Percentiles rank a stretch among this genome's conserved stretches.
Conservation (phyloP, 1,284 basidiomycete genomes). For the Ceratorhiza oryzae-sativae region DNA sequence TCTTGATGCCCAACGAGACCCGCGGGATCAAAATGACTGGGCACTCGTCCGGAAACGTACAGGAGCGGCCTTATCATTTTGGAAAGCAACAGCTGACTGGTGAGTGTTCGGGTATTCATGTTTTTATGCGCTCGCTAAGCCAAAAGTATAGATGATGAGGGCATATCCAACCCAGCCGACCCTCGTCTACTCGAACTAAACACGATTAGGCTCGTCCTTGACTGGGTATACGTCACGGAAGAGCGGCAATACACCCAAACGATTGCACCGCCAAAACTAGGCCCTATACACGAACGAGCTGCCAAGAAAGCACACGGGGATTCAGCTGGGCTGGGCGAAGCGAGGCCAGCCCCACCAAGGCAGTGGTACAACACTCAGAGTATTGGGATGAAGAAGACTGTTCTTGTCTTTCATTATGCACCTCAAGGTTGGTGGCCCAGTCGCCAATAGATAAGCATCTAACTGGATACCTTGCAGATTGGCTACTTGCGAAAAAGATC, state of each 20-base stretch:
- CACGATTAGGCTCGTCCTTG: constrained; percentile 17
- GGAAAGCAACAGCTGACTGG: constrained; percentile 32
- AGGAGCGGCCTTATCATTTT: constrained; percentile 29
- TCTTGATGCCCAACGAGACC: constrained; percentile 33
- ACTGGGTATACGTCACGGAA: constrained; percentile 33
- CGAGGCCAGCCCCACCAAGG: constrained; percentile 4
- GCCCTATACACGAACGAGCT: constrained; percentile 29
- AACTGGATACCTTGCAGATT: neutral
- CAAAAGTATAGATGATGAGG: neutral
- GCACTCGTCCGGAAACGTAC: constrained; percentile 13
- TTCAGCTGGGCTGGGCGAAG: constrained; percentile 9
- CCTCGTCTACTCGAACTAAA: constrained; percentile 29
- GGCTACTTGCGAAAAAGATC: constrained; percentile 33
- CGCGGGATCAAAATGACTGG: constrained; percentile 37
- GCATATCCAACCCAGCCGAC: constrained; percentile 14
- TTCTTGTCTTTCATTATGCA: constrained; percentile 34
- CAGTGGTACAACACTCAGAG: constrained; percentile 36
- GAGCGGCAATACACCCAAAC: constrained; percentile 15
- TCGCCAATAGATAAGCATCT: neutral
- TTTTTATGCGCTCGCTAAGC: neutral
- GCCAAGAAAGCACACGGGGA: constrained; percentile 36
- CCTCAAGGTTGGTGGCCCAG: constrained; percentile 23
- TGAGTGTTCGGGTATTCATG: neutral
- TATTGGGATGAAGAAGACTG: constrained; percentile 35
- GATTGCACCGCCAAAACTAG: constrained; percentile 9